phyloP scores from a whole-genome alignment of 1,284 basidiomycete genomes.

The Lignosus rhinocerotis region DNA sequence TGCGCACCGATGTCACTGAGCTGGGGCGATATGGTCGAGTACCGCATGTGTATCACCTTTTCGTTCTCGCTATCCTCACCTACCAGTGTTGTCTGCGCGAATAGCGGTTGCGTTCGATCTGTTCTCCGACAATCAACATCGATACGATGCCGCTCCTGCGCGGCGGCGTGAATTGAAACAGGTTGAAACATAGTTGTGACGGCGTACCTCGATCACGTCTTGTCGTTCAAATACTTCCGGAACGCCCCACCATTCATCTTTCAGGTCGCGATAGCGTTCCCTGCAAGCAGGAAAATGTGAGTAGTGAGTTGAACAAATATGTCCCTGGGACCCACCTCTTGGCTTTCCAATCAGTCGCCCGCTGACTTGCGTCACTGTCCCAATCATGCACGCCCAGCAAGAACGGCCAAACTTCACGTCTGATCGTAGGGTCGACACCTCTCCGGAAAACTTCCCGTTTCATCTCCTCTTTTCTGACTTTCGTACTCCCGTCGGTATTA shows the following conservation, averaged over 20 bases:
- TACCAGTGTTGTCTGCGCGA: conserved; percentile 49
- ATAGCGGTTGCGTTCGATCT: conserved; percentile 90
- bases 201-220: conserved; percentile 71
- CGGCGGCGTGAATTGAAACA: background rate
- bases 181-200: background rate
- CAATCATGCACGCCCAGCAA: conserved; percentile 84
- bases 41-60: conserved; percentile 52
- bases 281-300: conserved; percentile 37
- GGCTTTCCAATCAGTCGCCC: conserved; percentile 56
- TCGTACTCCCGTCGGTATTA: conserved; percentile 65
- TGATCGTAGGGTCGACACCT: conserved; percentile 58
- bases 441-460: conserved; percentile 74
- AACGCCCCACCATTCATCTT: conserved; percentile 79
- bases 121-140: conserved; percentile 97
- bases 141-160: conserved; percentile 80
- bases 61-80: conserved; percentile 44
- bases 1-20: conserved; percentile 76
- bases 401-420: conserved; percentile 87
- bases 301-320: background rate
- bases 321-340: conserved; percentile 53
- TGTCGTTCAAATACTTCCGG: conserved; percentile 78
- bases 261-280: conserved; percentile 66
- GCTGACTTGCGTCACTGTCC: conserved; percentile 59
- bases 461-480: conserved; percentile 68
- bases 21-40: conserved; percentile 71